Percentiles rank a stretch among this genome's conserved stretches.
Evolutionary conservation across 257 asterid genomes (phyloP).

Genomic region (Oldenlandia corymbosa): DNA sequence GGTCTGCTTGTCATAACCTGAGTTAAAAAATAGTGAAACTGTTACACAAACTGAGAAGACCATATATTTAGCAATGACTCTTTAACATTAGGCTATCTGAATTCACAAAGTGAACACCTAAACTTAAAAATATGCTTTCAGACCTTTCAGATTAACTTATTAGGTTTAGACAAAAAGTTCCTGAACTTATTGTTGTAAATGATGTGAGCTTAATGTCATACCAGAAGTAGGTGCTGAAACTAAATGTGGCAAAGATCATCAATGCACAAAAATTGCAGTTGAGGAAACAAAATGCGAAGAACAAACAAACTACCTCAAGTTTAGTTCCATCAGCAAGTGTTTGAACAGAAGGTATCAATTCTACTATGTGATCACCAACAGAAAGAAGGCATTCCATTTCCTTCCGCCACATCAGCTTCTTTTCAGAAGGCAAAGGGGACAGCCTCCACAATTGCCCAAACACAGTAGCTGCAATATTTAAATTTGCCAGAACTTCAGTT

Average conservation of each 20-base stretch:
- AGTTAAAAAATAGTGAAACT: slow-evolving; percentile 6
- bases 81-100: not conserved
- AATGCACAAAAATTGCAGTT: not conserved
- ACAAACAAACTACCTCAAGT: slow-evolving; percentile 60
- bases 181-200: not conserved
- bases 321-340: slow-evolving; percentile 70
- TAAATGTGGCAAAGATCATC: not conserved
- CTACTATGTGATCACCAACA: slow-evolving; percentile 71
- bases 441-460: slow-evolving; percentile 91
- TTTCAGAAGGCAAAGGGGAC: slow-evolving; percentile 66
- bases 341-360: slow-evolving; percentile 69
- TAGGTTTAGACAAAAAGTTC: not conserved
- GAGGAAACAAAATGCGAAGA: not conserved
- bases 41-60: not conserved
- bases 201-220: not conserved
- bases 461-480: slow-evolving; percentile 52
- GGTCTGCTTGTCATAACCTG: slow-evolving; percentile 87
- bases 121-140: not conserved
- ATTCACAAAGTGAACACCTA: not conserved
- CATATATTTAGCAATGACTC: not conserved
- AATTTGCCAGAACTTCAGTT: not conserved
- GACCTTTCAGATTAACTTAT: not conserved
- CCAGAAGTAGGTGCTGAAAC: too few relatives aligned
- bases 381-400: slow-evolving; percentile 79
- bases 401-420: slow-evolving; percentile 74